phyloP scores from a whole-genome alignment of 345 rosid species.

The Melaleuca alternifolia region DNA sequence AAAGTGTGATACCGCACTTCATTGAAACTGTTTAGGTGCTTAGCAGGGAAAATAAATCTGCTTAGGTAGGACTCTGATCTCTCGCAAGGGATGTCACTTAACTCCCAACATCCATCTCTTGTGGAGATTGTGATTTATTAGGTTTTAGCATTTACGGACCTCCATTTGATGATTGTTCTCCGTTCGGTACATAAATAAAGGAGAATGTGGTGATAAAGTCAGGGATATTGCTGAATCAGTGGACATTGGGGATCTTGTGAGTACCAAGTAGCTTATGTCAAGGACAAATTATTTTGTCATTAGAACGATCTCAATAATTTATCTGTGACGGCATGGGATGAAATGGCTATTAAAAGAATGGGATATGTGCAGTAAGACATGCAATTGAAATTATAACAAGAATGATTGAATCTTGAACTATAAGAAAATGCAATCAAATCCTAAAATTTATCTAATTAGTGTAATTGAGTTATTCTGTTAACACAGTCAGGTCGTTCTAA shows the following conservation, averaged over 20 bases:
- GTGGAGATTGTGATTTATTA: neutral
- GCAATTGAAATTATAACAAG: no score
- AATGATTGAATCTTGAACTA: no score
- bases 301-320: neutral
- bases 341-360: no score
- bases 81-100: neutral
- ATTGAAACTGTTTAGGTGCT: neutral
- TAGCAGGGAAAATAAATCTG: neutral
- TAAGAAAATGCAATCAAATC: no score
- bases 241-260: neutral
- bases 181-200: neutral
- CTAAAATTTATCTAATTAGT: no score
- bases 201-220: neutral
- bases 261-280: neutral
- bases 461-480: no score
- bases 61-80: neutral
- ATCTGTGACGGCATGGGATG: neutral
- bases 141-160: neutral
- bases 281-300: neutral
- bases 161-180: neutral
- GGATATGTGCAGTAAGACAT: neutral
- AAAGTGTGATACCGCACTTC: neutral
- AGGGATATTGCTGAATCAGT: neutral
- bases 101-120: neutral
- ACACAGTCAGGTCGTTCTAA: no score